These are phyloP conservation scores for Dryadomyces quercus-mongolicae DNA, from an alignment of 2,329 filamentous ascomycete species.

Conservation along the genomic window DNA sequence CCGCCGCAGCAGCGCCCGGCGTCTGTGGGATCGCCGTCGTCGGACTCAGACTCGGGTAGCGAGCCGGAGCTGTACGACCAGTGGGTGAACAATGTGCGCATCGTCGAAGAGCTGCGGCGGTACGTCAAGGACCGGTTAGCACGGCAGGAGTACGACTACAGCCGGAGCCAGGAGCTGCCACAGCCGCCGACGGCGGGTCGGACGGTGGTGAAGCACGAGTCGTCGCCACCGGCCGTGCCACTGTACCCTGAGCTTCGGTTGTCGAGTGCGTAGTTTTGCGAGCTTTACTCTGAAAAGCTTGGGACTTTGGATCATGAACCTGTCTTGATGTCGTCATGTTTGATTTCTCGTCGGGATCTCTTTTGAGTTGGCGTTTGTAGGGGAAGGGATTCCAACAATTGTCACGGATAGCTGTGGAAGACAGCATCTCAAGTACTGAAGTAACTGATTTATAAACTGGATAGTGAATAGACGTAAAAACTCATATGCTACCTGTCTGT, in stretches of 20 bases:
- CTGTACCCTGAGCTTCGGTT: conserved; percentile 13
- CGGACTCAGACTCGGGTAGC: conserved; percentile 36
- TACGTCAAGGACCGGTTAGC: conserved; percentile 46
- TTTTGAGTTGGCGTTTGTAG: not conserved
- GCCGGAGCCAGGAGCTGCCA: not conserved
- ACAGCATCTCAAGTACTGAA: too few species aligned
- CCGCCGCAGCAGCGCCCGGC: conserved; percentile 24
- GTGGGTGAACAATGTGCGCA: conserved; percentile 55
- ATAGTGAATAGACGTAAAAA: too few species aligned
- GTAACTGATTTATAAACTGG: too few species aligned
- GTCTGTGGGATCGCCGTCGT: conserved; percentile 40
- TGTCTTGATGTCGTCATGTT: not conserved
- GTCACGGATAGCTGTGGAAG: too few species aligned
- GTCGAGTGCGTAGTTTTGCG: conserved; percentile 3
- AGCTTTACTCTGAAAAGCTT: not conserved
- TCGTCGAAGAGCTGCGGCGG: conserved; percentile 49
- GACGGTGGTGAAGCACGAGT: conserved; percentile 11
- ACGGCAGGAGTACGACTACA: conserved; percentile 36
- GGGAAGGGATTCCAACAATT: too few species aligned
- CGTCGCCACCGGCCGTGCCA: not conserved
- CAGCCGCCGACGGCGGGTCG: conserved; percentile 14
- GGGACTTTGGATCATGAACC: not conserved
- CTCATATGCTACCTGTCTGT: too few species aligned
- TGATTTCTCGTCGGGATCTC: not conserved
- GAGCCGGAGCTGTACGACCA: conserved; percentile 50